Base-by-base conservation (phyloP, 2,329 filamentous ascomycete species). In the Penicillium sp. region DNA sequence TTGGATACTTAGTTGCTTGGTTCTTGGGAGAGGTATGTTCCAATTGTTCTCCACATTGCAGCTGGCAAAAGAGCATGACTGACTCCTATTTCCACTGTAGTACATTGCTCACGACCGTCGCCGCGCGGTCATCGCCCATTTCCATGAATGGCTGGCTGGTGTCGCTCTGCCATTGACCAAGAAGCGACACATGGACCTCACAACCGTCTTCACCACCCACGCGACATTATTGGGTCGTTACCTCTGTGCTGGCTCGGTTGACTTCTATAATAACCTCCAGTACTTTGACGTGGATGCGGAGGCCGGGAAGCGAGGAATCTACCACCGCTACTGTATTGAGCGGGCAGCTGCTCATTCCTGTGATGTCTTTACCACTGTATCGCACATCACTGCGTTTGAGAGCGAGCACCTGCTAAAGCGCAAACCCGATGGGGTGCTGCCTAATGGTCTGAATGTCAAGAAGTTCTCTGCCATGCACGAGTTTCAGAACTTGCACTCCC, bases 261-360 rank as follows among this genome's bases (percentile, higher is more conserved):
- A 99, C 74, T 97, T 99, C 74, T 99, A 99, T 83, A 99, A 97
- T 81, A 97, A 97, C 74, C 83, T 99, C 51, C 93, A 97, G 75
- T 89, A 87, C 78, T 97, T 99, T 71, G 93, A 99, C 71, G 92
- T 96, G 31, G 94, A 99, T 73, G 87, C 91, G 6, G 94, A 99
- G 77, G 94, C 94, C 18, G 94, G 94, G 59, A 97, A 97, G 82
- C 90, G 94, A 69, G 94, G 94, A 56, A 97, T 99, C 73, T 99
- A 97, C 79, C 94, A 99, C 79, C 83, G 94, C 58, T 97, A 97
- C 80, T 97, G 94, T 79, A 96, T 99, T 69, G 94, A 99, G 78
- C 88, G 94, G 62, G 93, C 90, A 45, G 90, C 93, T 22, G 88
- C 94, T 20, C 94, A 99, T 73, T 84, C 91, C 7, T 89, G 89